These are phyloP conservation scores for Vicia villosa DNA, from an alignment of 306 rosid genomes.

Conservation along the genomic window DNA sequence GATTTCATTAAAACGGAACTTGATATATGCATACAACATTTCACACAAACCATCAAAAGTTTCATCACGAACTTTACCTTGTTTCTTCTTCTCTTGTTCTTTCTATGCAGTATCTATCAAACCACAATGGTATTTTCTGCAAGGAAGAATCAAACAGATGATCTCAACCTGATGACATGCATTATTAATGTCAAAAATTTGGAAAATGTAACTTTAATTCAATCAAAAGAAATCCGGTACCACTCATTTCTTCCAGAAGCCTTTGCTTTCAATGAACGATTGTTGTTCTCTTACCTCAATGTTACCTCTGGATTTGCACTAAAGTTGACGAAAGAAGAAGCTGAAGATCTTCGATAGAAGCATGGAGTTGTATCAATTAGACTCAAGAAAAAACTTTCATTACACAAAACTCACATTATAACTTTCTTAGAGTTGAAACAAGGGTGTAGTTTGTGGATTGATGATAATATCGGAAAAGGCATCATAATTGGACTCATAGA, in stretches of 20 bases:
- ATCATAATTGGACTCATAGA: conserved; percentile 69
- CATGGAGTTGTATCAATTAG: conserved; percentile 53
- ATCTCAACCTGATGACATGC: conserved; percentile 35
- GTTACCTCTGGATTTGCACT: conserved; percentile 65
- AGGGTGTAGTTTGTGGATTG: conserved; percentile 57
- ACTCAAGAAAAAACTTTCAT: conserved; percentile 43
- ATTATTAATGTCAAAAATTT: conserved; percentile 58
- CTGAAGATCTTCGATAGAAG: conserved; percentile 43
- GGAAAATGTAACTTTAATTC: conserved; percentile 8
- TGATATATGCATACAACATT: too few species aligned
- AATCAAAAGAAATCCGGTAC: conserved; percentile 58
- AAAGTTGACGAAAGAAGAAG: conserved; percentile 57
- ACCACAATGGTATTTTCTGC: too few species aligned
- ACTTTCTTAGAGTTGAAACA: conserved; percentile 59
- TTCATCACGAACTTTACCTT: too few species aligned
- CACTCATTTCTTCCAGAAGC: conserved; percentile 50
- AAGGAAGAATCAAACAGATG: neutral
- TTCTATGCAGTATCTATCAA: too few species aligned
- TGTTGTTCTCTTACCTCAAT: conserved; percentile 51
- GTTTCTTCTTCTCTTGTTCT: too few species aligned
- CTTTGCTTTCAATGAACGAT: conserved; percentile 7
- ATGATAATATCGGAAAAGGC: conserved; percentile 60
- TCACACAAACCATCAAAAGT: too few species aligned
- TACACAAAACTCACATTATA: conserved; percentile 69
- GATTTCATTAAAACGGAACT: too few species aligned